A percentile compares a stretch with the other conserved stretches of the same genome.
Conservation (phyloP, 768 basidiomycete species). For the Tylopilus plumbeoviolaceoides region DNA sequence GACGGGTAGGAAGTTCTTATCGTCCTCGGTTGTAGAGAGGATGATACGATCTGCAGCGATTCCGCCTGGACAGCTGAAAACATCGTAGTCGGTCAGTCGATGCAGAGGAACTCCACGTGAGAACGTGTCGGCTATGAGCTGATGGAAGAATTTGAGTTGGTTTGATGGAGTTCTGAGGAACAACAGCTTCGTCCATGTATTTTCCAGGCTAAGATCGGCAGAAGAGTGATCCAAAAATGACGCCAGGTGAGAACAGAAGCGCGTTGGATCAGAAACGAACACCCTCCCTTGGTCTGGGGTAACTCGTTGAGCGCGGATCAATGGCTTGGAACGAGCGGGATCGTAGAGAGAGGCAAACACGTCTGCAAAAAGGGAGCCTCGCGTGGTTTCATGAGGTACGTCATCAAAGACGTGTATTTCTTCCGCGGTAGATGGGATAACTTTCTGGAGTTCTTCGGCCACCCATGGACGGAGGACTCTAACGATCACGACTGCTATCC, state of each 20-base stretch:
- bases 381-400: slow-evolving; percentile 55
- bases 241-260: slow-evolving; percentile 42
- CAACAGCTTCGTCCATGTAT: slow-evolving; percentile 38
- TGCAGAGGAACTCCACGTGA: slow-evolving; percentile 50
- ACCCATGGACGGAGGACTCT: slow-evolving; percentile 86
- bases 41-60: slow-evolving; percentile 65
- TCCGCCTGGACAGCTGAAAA: slow-evolving; percentile 69
- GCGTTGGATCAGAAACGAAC: slow-evolving; percentile 41
- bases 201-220: slow-evolving; percentile 23
- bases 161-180: slow-evolving; percentile 51
- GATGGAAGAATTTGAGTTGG: slow-evolving; percentile 44
- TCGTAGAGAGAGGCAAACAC: slow-evolving; percentile 59
- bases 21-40: slow-evolving; percentile 46
- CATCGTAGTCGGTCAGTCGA: slow-evolving; percentile 67
- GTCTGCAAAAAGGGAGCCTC: slow-evolving; percentile 68
- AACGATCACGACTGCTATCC: slow-evolving; percentile 65
- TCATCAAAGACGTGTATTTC: slow-evolving; percentile 76
- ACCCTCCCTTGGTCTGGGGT: slow-evolving; percentile 53
- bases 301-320: slow-evolving; percentile 54
- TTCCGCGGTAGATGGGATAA: slow-evolving; percentile 57
- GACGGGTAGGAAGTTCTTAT: slow-evolving; percentile 45
- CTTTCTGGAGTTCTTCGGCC: slow-evolving; percentile 53
- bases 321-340: slow-evolving; percentile 30
- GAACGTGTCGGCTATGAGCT: slow-evolving; percentile 55
- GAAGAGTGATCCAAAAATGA: slow-evolving; percentile 26